A percentile compares a stretch with the other conserved stretches of the same genome.
Conservation (phyloP, 495 filamentous ascomycete species). For the Ascodesmis nigricans region DNA sequence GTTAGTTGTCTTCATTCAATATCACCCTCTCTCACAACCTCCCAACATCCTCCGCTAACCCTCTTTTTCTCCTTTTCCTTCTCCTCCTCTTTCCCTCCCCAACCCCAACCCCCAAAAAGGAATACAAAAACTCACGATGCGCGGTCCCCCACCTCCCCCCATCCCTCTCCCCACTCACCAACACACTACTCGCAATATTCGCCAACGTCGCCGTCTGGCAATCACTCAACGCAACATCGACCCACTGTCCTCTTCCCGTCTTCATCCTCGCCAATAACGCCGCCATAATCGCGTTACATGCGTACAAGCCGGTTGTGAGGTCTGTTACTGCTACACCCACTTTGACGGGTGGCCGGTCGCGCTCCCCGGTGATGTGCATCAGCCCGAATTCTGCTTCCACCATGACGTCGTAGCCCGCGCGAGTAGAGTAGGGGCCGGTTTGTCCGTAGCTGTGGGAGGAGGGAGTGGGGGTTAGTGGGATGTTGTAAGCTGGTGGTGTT, state of each 20-base stretch:
- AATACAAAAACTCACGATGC: constrained; percentile 46
- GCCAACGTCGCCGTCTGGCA: constrained; percentile 82
- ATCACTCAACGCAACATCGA: constrained; percentile 77
- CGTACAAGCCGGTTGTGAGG: constrained; percentile 86
- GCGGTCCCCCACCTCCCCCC: constrained; percentile 83
- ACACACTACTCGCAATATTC: constrained; percentile 77
- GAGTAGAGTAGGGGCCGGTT: constrained; percentile 69
- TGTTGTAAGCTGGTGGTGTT: not conserved
- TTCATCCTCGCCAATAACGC: constrained; percentile 49
- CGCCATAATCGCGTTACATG: constrained; percentile 92
- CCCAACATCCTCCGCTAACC: not conserved
- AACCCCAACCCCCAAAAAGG: not conserved
- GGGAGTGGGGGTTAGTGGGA: constrained; percentile 32
- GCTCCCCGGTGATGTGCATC: constrained; percentile 88
- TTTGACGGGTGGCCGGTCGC: constrained; percentile 84
- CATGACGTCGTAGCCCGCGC: constrained; percentile 97
- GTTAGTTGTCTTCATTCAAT: too few species aligned
- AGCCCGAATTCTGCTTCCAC: constrained; percentile 94
- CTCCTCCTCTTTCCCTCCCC: too few species aligned
- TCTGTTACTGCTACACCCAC: constrained; percentile 95
- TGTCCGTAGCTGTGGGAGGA: constrained; percentile 41
- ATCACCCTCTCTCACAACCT: too few species aligned
- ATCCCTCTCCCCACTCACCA: constrained; percentile 77
- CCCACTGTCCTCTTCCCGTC: constrained; percentile 66
- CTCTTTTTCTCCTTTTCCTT: constrained; percentile 1